Evolutionary conservation across 2,329 filamentous ascomycete species (phyloP), one percentile per base, ranked within the genome.

Genomic region (Arthroderma sp.): DNA sequence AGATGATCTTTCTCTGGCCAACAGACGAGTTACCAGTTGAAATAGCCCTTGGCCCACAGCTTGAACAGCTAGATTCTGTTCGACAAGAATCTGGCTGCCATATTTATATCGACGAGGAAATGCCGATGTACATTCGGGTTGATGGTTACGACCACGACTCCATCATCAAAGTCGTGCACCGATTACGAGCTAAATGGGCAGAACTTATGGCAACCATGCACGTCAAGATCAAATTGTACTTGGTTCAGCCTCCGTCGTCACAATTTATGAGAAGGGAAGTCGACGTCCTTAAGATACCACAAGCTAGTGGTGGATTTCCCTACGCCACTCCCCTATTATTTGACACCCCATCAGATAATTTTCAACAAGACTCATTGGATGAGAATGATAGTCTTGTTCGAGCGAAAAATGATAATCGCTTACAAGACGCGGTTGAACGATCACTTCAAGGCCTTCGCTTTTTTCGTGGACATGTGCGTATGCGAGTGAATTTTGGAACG

Each of bases 1-100:
- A 62, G 55, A 56, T 68, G 9, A 51, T 61, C 1, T 71, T 71
- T 42, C 52, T 66, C 15, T 73, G 69, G 71, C 70, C 69, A 3
- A 49, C 53, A 1, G 56, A 65, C 30, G 67, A 71, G 4, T 62
- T 65, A 32, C 55, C 61, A 0, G 53, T 68, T 2, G 54, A 61
- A 8, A 58, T 66, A 7, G 54, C 62, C 7, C 56, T 73, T 8
- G 70, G 69, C 1, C 44, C 49, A 6, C 60, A 62, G 32, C 58
- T 64, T 6, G 67, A 72, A 50, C 59, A 58, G 4, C 57, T 74
- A 3, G 70, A 74, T 49, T 50, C 54, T 5, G 61, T 73, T 8
- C 63, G 71, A 4, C 57, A 57, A 31, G 59, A 59, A 27, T 61
- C 57, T 40, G 55, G 55, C 3, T 70, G 62, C 45, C 57, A 66